Evolutionary conservation across 2,329 filamentous ascomycete species (phyloP).

Genomic region (Penicillium sp.): DNA sequence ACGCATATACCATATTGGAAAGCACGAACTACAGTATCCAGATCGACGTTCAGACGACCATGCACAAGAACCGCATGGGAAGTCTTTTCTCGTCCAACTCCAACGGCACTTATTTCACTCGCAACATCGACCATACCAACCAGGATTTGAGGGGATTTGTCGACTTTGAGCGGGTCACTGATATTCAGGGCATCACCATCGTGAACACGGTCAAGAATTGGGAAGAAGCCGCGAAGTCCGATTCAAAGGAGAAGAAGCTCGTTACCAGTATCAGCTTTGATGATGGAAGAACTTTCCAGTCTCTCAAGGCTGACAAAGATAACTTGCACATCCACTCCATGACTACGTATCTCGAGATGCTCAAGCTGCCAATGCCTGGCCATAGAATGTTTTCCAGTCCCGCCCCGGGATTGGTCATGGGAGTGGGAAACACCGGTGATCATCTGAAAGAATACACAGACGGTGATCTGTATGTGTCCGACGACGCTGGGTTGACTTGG

Average conservation of each 20-base stretch:
- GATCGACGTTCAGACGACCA: constrained; percentile 81
- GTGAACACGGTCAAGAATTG: constrained; percentile 89
- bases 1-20: constrained; percentile 89
- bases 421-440: constrained; percentile 84
- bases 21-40: constrained; percentile 98
- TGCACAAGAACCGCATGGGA: constrained; percentile 70
- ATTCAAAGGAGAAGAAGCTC: constrained; percentile 64
- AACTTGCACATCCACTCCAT: constrained; percentile 88
- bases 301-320: constrained; percentile 67
- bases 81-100: constrained; percentile 94
- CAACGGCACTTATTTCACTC: constrained; percentile 93
- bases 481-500: constrained; percentile 89
- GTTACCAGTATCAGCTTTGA: constrained; percentile 89
- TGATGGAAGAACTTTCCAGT: constrained; percentile 83
- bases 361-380: constrained; percentile 70
- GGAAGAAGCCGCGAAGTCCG: constrained; percentile 65
- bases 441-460: constrained; percentile 70
- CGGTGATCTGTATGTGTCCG: constrained; percentile 82
- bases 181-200: constrained; percentile 88
- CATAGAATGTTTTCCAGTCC: constrained; percentile 84
- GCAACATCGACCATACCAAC: constrained; percentile 91
- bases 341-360: constrained; percentile 58
- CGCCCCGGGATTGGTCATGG: constrained; percentile 91
- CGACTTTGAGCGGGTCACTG: constrained; percentile 91
- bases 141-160: constrained; percentile 74